Base-by-base conservation (phyloP, 2,329 filamentous ascomycete genomes). In the Ophiostoma quercus region DNA sequence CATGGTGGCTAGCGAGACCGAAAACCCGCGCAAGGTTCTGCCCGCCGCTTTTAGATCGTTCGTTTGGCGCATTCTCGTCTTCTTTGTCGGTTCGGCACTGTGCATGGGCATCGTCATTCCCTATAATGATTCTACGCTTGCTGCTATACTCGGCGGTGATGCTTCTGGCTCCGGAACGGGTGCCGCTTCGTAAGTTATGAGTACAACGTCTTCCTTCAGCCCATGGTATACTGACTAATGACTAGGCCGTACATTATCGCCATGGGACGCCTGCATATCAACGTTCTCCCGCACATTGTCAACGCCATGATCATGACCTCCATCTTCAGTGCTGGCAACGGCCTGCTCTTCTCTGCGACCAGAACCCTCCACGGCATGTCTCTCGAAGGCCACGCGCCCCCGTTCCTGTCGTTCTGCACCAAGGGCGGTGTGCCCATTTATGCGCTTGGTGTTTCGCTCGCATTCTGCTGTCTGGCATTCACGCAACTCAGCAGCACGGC, bases 51-150 rank as follows among this genome's bases (percentile, higher is more conserved):
- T 84, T 78, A 89, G 89, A 71, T 86, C 85, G 1, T 86, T 90
- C 3, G 89, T 90, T 78, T 89, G 87, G 77, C 85, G 89, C 39
- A 81, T 91, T 67, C 87, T 84, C 1, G 75, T 84, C 0, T 91
- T 91, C 79, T 91, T 90, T 78, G 83, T 90, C 29, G 82, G 89
- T 6, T 86, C 88, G 6, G 86, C 87, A 3, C 80, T 92, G 1
- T 84, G 82, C 68, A 83, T 90, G 25, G 87, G 87, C 3, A 85
- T 90, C 69, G 77, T 89, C 71, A 82, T 90, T 68, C 82, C 88
- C 1, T 86, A 86, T 76, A 84, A 89, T 71, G 85, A 89, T 73
- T 72, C 79, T 0, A 83, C 82, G 22, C 79, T 90, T 71, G 79
- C 75, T 16, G 83, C 84, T 0, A 86, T 87, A 71, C 78, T 82